These are phyloP conservation scores for Colletotrichum euphorbiae DNA, from an alignment of 2,329 filamentous ascomycete species.

Conservation along the genomic window DNA sequence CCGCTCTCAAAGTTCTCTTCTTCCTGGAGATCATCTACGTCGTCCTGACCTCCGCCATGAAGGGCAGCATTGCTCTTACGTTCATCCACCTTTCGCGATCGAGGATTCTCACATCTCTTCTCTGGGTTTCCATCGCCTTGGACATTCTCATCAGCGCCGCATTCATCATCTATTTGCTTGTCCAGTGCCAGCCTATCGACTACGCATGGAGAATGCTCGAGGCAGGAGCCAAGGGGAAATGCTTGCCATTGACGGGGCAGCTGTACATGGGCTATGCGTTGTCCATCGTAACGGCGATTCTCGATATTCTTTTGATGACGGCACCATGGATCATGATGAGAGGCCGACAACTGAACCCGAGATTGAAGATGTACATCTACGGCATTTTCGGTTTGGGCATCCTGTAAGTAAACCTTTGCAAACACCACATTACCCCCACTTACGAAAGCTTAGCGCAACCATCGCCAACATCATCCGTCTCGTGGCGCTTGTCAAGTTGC, in stretches of 20 bases:
- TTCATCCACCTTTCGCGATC: constrained; percentile 34
- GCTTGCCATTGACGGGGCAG: constrained; percentile 19
- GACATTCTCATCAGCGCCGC: constrained; percentile 23
- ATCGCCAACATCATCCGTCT: constrained; percentile 34
- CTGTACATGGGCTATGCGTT: constrained; percentile 33
- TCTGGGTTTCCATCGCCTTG: constrained; percentile 30
- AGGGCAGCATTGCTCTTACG: constrained; percentile 31
- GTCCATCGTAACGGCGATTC: constrained; percentile 25
- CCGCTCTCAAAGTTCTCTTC: constrained; percentile 16
- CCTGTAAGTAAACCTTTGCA: neutral
- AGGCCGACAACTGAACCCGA: constrained; percentile 15
- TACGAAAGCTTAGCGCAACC: neutral
- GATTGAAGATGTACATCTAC: constrained; percentile 25
- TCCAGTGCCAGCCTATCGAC: constrained; percentile 30
- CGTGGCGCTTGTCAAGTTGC: constrained; percentile 16
- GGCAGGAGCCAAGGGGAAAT: constrained; percentile 6
- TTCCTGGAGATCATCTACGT: constrained; percentile 35
- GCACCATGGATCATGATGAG: constrained; percentile 34
- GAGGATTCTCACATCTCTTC: constrained; percentile 3
- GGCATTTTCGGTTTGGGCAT: constrained; percentile 33
- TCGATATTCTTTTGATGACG: constrained; percentile 18
- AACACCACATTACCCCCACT: rapidly evolving
- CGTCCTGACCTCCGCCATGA: constrained; percentile 34
- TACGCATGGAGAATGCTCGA: constrained; percentile 30
- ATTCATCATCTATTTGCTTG: constrained; percentile 30